Conservation (phyloP, 2,329 filamentous ascomycete genomes). For the Fusarium buxicola region DNA sequence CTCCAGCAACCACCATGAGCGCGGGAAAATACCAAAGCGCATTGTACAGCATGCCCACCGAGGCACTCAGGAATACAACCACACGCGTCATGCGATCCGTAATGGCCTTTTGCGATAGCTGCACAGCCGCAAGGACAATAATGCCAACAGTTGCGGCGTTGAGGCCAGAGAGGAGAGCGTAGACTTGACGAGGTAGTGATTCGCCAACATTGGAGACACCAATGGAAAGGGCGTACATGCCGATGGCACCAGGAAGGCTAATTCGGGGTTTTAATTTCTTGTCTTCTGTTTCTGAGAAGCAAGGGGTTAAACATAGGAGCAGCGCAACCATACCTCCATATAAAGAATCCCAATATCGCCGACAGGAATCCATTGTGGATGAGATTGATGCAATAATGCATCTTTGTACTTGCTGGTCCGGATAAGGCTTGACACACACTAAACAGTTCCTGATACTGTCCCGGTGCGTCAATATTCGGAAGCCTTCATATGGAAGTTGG, state of each 20-base stretch:
- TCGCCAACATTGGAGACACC: constrained; percentile 71
- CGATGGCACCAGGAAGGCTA: constrained; percentile 74
- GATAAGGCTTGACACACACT: constrained; percentile 75
- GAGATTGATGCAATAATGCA: constrained; percentile 75
- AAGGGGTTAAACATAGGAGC: constrained; percentile 53
- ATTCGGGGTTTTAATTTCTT: constrained; percentile 41
- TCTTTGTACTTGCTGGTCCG: constrained; percentile 77
- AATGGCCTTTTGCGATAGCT: constrained; percentile 75
- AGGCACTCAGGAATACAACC: constrained; percentile 71
- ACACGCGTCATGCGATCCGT: constrained; percentile 72
- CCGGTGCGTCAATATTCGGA: background rate
- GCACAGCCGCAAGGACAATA: constrained; percentile 75
- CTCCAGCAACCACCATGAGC: constrained; percentile 48
- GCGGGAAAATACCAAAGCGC: constrained; percentile 81
- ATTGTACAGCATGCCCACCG: constrained; percentile 76
- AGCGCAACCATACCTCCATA: constrained; percentile 67
- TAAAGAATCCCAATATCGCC: constrained; percentile 68
- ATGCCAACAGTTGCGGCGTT: constrained; percentile 80
- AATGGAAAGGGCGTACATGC: constrained; percentile 75
- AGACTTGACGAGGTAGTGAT: constrained; percentile 70
- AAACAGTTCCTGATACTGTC: constrained; percentile 78
- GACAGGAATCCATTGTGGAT: constrained; percentile 70
- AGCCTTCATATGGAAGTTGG: too few relatives aligned
- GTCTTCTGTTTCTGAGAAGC: too few relatives aligned
- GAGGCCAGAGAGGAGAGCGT: constrained; percentile 76